phyloP scores from a whole-genome alignment of 2,329 filamentous ascomycete species.

The Aspergillus sp. region DNA sequence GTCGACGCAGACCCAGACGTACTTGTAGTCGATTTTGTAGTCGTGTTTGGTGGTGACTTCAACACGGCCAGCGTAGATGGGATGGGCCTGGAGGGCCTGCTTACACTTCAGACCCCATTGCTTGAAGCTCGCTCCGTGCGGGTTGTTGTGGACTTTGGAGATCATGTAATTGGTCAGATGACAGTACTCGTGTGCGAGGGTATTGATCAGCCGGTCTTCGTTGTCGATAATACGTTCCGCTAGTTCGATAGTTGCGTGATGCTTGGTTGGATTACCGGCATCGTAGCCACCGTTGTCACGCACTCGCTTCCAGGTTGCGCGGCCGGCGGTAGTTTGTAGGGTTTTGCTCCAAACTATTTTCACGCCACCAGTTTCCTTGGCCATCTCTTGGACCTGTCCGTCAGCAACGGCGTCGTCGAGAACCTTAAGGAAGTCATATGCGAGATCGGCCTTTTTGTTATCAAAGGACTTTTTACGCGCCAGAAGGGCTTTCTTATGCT shows the following conservation, averaged over 20 bases:
- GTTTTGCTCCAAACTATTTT: conserved; percentile 57
- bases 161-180: conserved; percentile 91
- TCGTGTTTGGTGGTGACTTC: conserved; percentile 82
- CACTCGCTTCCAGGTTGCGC: conserved; percentile 66
- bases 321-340: conserved; percentile 55
- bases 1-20: conserved; percentile 68
- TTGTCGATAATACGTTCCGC: conserved; percentile 81
- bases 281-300: neutral
- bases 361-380: conserved; percentile 51
- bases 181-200: conserved; percentile 94
- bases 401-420: conserved; percentile 49
- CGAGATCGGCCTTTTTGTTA: conserved; percentile 46
- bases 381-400: conserved; percentile 43
- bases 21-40: conserved; percentile 90
- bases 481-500: conserved; percentile 29
- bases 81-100: conserved; percentile 29
- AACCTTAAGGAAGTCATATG: conserved; percentile 48
- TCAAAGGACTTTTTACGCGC: conserved; percentile 48
- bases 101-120: conserved; percentile 49
- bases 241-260: conserved; percentile 75
- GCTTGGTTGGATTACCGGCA: conserved; percentile 32
- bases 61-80: conserved; percentile 55
- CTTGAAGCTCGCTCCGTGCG: conserved; percentile 82
- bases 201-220: conserved; percentile 72
- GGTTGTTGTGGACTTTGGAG: conserved; percentile 63